Evolutionary conservation across 208 protist species (phyloP), one percentile per base, ranked within the genome.

Genomic region (Leishmania tropica): DNA sequence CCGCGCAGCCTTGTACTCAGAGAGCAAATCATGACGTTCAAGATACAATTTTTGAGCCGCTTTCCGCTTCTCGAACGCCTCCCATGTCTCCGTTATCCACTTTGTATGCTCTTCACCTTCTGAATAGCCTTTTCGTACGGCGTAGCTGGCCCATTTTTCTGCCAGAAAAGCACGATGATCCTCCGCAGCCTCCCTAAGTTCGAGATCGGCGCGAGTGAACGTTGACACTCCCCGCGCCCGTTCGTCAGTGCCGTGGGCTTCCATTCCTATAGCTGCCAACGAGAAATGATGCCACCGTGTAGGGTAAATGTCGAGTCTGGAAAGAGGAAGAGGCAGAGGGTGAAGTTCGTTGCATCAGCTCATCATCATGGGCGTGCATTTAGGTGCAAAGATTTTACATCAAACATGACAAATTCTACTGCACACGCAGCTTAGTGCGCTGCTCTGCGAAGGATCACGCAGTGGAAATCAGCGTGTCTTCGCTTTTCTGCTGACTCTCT

Each of bases 61-160:
- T 58, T 94, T 94, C 31, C 90, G 64, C 28, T 10, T 19, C 65
- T 89, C 85, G 19, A 85, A 93, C 0, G 90, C 94, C 1, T 93
- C 92, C 94, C 94, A 97, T n/a, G 94, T 96, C 77, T 95, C 91
- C 3, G 88, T 94, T 17, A 90, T 79, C 85, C 87, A 90, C 74
- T 97, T 97, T 7, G 89, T 87, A 45, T 87, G 88, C 42, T 91
- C 88, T 47, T 91, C 88, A 45, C 88, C 85, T 0, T 80, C 81
- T 8, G 78, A 62, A 37, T 79, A 83, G 31, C 85, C 85, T 73
- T 72, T 83, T 4, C 94, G 83, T 13, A 58, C 3, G 8, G 87
- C 92, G 76, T 93, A 96, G 24, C 48, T 80, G 10, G 13, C 0
- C 92, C 93, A 97, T 40, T 76, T 64, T 80, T 97, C 91, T 73